Base-by-base conservation (phyloP, 352 stramenopile genomes). In the Phytophthora quininea region DNA sequence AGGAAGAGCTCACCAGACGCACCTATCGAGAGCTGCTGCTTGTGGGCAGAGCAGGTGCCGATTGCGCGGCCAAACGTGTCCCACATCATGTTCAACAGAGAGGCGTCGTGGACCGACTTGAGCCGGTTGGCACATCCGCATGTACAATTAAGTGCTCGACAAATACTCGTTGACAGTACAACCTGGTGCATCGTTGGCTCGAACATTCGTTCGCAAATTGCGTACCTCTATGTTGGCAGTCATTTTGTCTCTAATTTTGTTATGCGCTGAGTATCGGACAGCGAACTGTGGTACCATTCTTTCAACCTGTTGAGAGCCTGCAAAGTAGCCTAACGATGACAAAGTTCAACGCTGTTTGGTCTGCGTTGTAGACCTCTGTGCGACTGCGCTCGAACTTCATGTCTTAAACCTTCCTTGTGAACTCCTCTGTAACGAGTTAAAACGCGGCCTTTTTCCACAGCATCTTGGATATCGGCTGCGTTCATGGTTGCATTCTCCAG, bases 231-330 rank as follows among this genome's bases (percentile, higher is more conserved):
- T 77, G 5, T 48, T 33, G 19, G n/a, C 37, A 10, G 24, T 47
- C 60, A 77, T 73, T 54, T 74, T 77, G 10, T 70, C 64, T 7
- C 43, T 57, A 31, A 70, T 76, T 14, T 54, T 60, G 14, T 47
- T 9, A 76, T 48, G 24, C 49, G 43, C 35, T 69, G 61, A 5
- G 40, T 40, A 27, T 73, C 55, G 2, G 33, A 27, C 14, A 73
- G 14, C 37, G 33, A 47, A 9, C 35, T 47, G 7, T 7, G 12
- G 37, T 64, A 66, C 4, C 54, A 35, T 30, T 73, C 54, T 27
- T 54, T 35, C 1, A 69, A 10, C 0, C 65, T 15, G 29, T 66
- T 68, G 0, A 56, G 24, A 32, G 50, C 35, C 40, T 69, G 50
- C 11, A 61, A 64, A 40, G 35, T 40, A 40, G 35, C 35, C 35